Conservation (phyloP, 345 rosid species). For the Brassica carinata region DNA sequence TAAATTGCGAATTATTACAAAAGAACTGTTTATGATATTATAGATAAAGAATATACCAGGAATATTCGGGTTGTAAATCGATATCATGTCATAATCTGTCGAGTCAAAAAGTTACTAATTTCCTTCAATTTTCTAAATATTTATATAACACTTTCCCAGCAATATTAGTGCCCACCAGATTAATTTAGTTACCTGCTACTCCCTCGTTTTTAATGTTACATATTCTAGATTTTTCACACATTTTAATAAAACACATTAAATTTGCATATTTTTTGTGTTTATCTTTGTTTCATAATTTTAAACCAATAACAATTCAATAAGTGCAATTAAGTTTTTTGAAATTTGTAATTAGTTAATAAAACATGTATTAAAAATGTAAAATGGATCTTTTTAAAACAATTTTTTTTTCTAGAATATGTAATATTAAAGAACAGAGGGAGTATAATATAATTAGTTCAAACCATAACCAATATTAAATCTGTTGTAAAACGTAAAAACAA, state of each 20-base stretch:
- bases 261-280: too few species aligned
- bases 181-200: not conserved
- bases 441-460: too few species aligned
- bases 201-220: too few species aligned
- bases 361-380: too few species aligned
- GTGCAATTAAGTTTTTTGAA: too few species aligned
- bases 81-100: constrained; percentile 23
- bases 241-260: too few species aligned
- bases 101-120: not conserved
- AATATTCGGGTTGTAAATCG: constrained; percentile 25
- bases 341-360: too few species aligned
- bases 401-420: too few species aligned
- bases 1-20: constrained; percentile 17
- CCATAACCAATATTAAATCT: not conserved
- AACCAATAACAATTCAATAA: too few species aligned
- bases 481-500: not conserved
- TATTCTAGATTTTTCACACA: too few species aligned
- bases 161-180: not conserved
- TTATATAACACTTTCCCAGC: not conserved
- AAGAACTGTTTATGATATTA: constrained; percentile 2
- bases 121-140: not conserved
- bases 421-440: constrained; percentile 32
- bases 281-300: too few species aligned
- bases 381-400: too few species aligned
- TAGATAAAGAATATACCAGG: constrained; percentile 12